Percentiles rank a stretch among this genome's conserved stretches.
Conservation (phyloP, 2,329 filamentous ascomycete species). For the Albophoma yamanashiensis region DNA sequence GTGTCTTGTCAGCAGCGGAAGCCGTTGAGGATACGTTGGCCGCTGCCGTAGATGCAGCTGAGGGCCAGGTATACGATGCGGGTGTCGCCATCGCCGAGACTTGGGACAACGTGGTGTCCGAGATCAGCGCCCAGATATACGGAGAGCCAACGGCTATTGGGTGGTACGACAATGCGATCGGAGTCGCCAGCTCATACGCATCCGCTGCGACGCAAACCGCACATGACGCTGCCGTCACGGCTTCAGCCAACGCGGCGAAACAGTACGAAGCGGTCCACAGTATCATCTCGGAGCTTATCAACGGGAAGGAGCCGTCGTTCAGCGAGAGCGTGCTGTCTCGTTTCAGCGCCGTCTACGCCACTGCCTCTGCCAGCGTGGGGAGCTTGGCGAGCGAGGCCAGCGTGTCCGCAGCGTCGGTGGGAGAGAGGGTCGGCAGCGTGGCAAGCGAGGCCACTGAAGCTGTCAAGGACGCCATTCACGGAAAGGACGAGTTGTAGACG, state of each 20-base stretch:
- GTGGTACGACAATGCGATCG: constrained; percentile 38
- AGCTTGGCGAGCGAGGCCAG: constrained; percentile 26
- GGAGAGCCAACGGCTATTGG: constrained; percentile 50
- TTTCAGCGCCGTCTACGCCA: constrained; percentile 62
- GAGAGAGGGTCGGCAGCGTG: constrained; percentile 23
- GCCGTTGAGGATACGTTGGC: constrained; percentile 26
- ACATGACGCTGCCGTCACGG: constrained; percentile 33
- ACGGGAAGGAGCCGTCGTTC: constrained; percentile 69
- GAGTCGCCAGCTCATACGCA: constrained; percentile 43
- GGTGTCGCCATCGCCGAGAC: constrained; percentile 26
- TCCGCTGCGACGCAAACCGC: constrained; percentile 44
- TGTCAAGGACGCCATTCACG: constrained; percentile 26
- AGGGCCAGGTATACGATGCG: constrained; percentile 24
- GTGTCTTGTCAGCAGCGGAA: constrained; percentile 25
- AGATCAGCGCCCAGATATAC: constrained; percentile 60
- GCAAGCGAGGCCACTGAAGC: constrained; percentile 30
- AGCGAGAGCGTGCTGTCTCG: constrained; percentile 69
- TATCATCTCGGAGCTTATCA: constrained; percentile 65
- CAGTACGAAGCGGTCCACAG: constrained; percentile 62
- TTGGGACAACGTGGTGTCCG: constrained; percentile 38
- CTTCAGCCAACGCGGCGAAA: constrained; percentile 46
- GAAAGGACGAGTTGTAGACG: constrained; percentile 31
- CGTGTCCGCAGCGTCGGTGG: constrained; percentile 20
- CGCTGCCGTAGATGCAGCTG: constrained; percentile 33
- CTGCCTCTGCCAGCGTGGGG: constrained; percentile 46